Percentiles rank a stretch among this genome's conserved stretches.
These are phyloP conservation scores for Trichophyton verrucosum DNA, from an alignment of 2,329 filamentous ascomycete genomes.

Conservation along the genomic window DNA sequence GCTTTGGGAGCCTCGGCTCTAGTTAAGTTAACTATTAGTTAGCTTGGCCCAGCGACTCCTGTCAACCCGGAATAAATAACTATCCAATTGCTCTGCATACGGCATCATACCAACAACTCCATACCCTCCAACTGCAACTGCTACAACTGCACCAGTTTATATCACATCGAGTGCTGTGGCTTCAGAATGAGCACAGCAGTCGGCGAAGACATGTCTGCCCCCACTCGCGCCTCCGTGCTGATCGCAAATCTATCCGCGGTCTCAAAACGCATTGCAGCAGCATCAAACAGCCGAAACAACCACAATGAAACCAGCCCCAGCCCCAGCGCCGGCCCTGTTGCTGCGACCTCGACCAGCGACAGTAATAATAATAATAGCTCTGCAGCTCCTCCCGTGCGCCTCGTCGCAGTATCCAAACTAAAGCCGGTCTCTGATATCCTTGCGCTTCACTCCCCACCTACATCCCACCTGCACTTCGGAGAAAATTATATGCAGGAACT, in stretches of 20 bases:
- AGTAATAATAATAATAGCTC: slow-evolving; percentile 6
- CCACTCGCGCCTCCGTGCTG: slow-evolving; percentile 48
- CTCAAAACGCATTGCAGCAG: slow-evolving; percentile 44
- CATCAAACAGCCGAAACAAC: slow-evolving; percentile 31
- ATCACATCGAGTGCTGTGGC: not conserved
- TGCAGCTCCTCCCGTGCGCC: slow-evolving; percentile 36
- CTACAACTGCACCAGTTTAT: not conserved
- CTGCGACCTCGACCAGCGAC: not conserved
- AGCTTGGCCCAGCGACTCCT: too few relatives aligned
- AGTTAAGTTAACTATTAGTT: too few relatives aligned
- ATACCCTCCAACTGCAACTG: not conserved
- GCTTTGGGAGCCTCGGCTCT: too few relatives aligned
- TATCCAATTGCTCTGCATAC: too few relatives aligned
- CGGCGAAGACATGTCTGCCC: slow-evolving; percentile 9
- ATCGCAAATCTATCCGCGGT: slow-evolving; percentile 51
- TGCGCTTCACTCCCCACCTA: slow-evolving; percentile 55
- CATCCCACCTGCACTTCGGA: slow-evolving; percentile 66
- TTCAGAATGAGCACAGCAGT: not conserved
- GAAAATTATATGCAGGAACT: slow-evolving; percentile 96
- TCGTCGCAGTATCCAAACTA: slow-evolving; percentile 92
- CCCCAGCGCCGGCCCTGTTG: not conserved
- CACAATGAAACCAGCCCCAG: slow-evolving; percentile 6
- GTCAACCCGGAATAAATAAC: too few relatives aligned
- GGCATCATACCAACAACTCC: not conserved
- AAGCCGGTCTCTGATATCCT: slow-evolving; percentile 89